phyloP scores from a whole-genome alignment of 148 eudicot species.

The Polygonum maritimum region DNA sequence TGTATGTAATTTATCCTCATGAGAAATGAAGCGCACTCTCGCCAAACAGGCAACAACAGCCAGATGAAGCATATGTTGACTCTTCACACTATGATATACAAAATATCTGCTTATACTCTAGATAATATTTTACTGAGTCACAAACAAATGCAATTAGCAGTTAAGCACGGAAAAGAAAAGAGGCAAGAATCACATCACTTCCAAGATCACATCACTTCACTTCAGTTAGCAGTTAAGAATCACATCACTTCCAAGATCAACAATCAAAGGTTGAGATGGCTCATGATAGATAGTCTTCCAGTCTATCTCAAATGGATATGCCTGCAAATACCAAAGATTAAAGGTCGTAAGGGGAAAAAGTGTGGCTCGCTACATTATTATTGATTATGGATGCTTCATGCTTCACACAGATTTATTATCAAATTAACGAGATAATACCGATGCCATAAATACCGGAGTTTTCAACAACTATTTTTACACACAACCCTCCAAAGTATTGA shows the following conservation, averaged over 20 bases:
- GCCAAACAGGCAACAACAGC: background rate
- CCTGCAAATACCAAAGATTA: constrained; percentile 33
- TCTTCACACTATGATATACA: background rate
- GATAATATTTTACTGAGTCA: background rate
- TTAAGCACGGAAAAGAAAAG: background rate
- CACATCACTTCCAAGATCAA: constrained; percentile 68
- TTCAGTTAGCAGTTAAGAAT: background rate
- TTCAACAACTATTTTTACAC: background rate
- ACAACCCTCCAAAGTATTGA: background rate
- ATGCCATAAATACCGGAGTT: background rate
- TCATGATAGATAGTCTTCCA: constrained; percentile 37
- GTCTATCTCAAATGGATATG: constrained; percentile 42
- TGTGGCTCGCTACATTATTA: background rate
- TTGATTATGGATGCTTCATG: background rate
- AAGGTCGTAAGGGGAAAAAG: constrained; percentile 7
- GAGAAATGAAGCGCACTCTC: background rate
- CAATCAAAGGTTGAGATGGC: constrained; percentile 40
- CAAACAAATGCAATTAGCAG: background rate
- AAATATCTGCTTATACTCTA: background rate
- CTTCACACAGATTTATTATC: background rate
- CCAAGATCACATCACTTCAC: constrained; percentile 76
- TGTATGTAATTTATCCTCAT: background rate
- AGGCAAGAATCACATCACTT: constrained; percentile 36
- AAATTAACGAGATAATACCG: background rate
- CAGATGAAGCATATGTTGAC: background rate